Evolutionary conservation across 306 rosid genomes (phyloP).

Genomic region (Pyrus pyrifolia): DNA sequence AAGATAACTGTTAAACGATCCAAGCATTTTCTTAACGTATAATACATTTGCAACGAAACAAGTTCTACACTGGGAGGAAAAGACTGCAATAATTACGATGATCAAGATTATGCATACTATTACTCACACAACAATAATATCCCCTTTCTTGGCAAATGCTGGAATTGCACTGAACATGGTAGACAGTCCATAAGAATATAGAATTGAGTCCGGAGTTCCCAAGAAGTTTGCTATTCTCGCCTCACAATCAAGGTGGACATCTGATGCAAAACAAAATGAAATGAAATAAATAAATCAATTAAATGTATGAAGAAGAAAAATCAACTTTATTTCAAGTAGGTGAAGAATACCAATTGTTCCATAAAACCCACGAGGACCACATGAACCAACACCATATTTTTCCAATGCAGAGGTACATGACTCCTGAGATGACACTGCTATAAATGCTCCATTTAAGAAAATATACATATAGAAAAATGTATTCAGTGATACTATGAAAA

Average conservation of each 20-base stretch:
- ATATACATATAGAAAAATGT: background rate
- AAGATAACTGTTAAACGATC: background rate
- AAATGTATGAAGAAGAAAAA: background rate
- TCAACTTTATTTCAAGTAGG: conserved; percentile 8
- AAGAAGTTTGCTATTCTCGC: conserved; percentile 90
- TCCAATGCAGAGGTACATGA: conserved; percentile 86
- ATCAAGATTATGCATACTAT: conserved; percentile 9
- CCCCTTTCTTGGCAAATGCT: conserved; percentile 91
- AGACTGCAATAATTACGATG: background rate
- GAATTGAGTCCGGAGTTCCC: conserved; percentile 98
- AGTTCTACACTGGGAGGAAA: background rate
- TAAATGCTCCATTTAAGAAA: conserved; percentile 14
- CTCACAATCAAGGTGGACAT: conserved; percentile 99
- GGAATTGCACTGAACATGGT: conserved; percentile 99
- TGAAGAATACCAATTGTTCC: conserved; percentile 77
- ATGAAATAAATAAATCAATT: background rate
- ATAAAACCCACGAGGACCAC: conserved; percentile 99
- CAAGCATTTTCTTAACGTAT: conserved; percentile 5
- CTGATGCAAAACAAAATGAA: conserved; percentile 36
- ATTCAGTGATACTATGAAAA: conserved; percentile 10
- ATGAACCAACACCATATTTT: conserved; percentile 98
- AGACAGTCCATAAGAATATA: conserved; percentile 91
- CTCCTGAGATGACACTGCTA: conserved; percentile 46
- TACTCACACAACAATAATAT: conserved; percentile 86
- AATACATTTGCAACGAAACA: background rate